Evolutionary conservation across 2,329 filamentous ascomycete genomes (phyloP).

Genomic region (Penicillium capsulatum): DNA sequence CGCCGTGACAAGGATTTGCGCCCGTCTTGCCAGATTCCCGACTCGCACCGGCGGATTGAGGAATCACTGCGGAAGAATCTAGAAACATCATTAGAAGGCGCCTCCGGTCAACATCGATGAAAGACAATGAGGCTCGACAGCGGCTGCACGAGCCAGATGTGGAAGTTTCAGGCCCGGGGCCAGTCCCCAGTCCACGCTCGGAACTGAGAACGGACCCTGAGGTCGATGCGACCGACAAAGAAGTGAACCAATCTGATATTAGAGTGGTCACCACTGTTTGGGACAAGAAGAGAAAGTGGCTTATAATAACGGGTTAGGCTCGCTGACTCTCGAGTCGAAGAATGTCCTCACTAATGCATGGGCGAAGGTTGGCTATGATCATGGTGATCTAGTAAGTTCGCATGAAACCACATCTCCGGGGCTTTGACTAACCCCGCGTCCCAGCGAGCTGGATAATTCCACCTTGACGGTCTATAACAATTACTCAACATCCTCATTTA

Average conservation of each 20-base stretch:
- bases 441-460: conserved; percentile 36
- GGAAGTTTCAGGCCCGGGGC: neutral
- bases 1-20: neutral
- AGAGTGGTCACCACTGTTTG: conserved; percentile 29
- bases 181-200: neutral
- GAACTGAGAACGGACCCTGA: neutral
- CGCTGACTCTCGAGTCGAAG: too few species aligned
- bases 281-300: conserved; percentile 29
- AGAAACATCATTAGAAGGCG: neutral
- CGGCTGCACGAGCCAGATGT: neutral
- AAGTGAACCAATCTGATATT: conserved; percentile 10
- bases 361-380: conserved; percentile 27
- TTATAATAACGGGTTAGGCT: conserved; percentile 28
- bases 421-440: neutral
- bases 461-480: conserved; percentile 40
- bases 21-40: neutral
- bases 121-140: neutral
- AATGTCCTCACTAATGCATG: conserved; percentile 11
- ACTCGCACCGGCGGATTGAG: neutral
- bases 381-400: conserved; percentile 29
- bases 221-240: neutral
- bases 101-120: neutral
- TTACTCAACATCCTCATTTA: conserved; percentile 42
- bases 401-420: neutral
- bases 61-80: neutral